phyloP scores from a whole-genome alignment of 2,329 filamentous ascomycete genomes.

The Didymella exigua region DNA sequence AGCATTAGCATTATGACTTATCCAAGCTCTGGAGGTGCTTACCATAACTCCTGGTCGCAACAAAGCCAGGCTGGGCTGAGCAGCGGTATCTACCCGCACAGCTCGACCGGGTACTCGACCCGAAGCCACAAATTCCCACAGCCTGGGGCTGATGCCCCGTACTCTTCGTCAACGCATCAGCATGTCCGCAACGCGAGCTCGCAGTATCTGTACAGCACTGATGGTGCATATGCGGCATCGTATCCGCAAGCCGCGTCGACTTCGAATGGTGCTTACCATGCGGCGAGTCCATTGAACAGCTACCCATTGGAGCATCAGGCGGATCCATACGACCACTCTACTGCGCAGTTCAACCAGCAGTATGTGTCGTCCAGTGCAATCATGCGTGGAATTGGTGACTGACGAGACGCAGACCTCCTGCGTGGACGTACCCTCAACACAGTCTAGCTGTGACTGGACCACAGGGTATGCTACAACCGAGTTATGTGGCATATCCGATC shows the following conservation, averaged over 20 bases:
- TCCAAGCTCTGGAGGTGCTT: not conserved
- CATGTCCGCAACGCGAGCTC: not conserved
- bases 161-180: not conserved
- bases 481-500: not conserved
- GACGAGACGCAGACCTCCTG: not conserved
- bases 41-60: not conserved
- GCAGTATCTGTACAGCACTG: not conserved
- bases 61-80: not conserved
- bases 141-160: not conserved
- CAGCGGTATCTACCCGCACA: not conserved
- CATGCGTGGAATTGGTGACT: not conserved
- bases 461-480: not conserved
- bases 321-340: not conserved
- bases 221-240: not conserved
- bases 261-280: not conserved
- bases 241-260: not conserved
- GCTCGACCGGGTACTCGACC: not conserved
- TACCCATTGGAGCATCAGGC: not conserved
- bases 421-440: not conserved
- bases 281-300: not conserved
- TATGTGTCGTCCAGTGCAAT: not conserved
- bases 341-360: not conserved
- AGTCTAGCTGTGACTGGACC: not conserved
- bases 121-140: not conserved
- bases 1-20: constrained; percentile 4